Evolutionary conservation across 2,329 filamentous ascomycete genomes (phyloP).

Genomic region (Grosmannia huntii): DNA sequence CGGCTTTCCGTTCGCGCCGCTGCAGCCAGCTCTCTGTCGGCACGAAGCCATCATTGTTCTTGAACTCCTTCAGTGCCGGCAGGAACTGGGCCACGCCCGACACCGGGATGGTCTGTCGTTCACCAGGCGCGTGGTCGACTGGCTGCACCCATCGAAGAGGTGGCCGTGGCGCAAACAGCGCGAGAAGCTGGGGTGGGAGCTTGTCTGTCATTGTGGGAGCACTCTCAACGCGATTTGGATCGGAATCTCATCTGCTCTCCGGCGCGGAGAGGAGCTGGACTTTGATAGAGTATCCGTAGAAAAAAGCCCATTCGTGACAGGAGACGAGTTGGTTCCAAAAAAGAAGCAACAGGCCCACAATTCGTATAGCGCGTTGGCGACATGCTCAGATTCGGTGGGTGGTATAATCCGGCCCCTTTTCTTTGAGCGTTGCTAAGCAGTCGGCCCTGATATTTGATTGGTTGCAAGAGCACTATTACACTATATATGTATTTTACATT

Average conservation of each 20-base stretch:
- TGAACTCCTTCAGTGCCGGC: conserved; percentile 61
- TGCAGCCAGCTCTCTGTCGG: conserved; percentile 92
- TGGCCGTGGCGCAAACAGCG: conserved; percentile 89
- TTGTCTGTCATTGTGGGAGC: conserved; percentile 71
- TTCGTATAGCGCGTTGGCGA: too few relatives aligned
- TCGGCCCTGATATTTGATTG: too few relatives aligned
- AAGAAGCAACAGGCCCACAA: not conserved
- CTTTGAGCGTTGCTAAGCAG: too few relatives aligned
- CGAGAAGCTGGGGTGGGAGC: conserved; percentile 80
- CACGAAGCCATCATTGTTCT: conserved; percentile 60
- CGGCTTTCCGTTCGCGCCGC: conserved; percentile 67
- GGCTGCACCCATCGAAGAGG: conserved; percentile 81
- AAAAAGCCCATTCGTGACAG: not conserved
- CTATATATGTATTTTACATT: too few relatives aligned
- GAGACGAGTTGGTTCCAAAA: not conserved
- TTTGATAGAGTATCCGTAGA: not conserved
- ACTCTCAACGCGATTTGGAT: not conserved
- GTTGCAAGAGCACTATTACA: too few relatives aligned
- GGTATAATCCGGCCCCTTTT: too few relatives aligned
- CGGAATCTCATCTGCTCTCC: not conserved
- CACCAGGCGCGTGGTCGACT: conserved; percentile 68
- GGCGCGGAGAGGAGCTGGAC: not conserved
- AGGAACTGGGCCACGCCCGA: conserved; percentile 64
- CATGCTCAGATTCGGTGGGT: too few relatives aligned
- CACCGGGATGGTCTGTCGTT: conserved; percentile 63